Evolutionary conservation across 768 basidiomycete species (phyloP), one percentile per base, ranked within the genome.

Genomic region (Mrakia hoshinonis): DNA sequence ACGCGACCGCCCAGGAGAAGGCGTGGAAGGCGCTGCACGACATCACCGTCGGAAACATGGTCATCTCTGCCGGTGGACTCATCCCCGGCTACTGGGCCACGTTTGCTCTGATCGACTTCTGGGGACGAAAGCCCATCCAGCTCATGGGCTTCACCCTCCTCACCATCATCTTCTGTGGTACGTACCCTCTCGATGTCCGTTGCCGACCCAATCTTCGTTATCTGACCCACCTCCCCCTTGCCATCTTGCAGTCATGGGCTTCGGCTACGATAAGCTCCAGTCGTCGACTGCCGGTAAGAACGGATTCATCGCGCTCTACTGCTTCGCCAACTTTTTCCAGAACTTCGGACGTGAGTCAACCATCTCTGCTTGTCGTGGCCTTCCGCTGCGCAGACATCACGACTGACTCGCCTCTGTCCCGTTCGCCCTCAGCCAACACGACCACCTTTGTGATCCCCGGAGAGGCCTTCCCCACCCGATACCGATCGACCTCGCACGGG

Each of bases 91-190:
- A 80, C 76, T 81, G 79, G 79, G 67, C 73, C 61, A 69, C 80
- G 34, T 77, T 80, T 74, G 38, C 74, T n/a, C 62, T 79, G 46
- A 76, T 81, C 73, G 79, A 80, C 73, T 73, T 54, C n/a, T 89
- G 89, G 88, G 90, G 90, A 39, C 86, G 91, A 78, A 91, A 87
- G 80, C 87, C 88, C 54, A 87, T 91, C 72, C 88, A 78, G 51
- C 83, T 79, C 52, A 77, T 79, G 77, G 78, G 79, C n/a, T 79
- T 64, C 75, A 46, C 55, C 29, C 9, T 76, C 58, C 74, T 62
- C 51, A 78, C 77, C 66, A 73, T 76, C 72, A 77, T 78, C 69
- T 78, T 78, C 74, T 38, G 58, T 34, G 22, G 29, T 55, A 18
- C 29, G 54, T 31, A 26, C 20, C 46, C 46, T 73, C 61, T 47